Conservation (phyloP, 2,329 filamentous ascomycete species). For the Lachnum nothofagi region DNA sequence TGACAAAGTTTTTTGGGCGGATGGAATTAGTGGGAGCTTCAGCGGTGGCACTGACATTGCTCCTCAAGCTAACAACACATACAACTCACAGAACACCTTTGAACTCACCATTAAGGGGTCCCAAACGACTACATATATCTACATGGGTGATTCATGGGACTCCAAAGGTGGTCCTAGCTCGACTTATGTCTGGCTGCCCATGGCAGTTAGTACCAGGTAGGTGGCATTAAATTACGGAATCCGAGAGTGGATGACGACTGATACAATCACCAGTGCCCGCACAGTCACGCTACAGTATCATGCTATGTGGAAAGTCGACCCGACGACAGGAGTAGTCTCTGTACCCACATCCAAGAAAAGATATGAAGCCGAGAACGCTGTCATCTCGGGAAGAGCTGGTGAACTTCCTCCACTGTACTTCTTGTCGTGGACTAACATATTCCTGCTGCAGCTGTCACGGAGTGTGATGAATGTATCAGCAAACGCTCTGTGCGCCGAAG, state of each 20-base stretch:
- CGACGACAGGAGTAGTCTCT: slow-evolving; percentile 35
- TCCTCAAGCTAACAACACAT: slow-evolving; percentile 34
- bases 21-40: slow-evolving; percentile 33
- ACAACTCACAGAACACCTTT: slow-evolving; percentile 36
- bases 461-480: slow-evolving; percentile 10
- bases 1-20: slow-evolving; percentile 36
- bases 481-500: slow-evolving; percentile 15
- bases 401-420: slow-evolving; percentile 15
- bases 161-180: slow-evolving; percentile 32
- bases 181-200: slow-evolving; percentile 39
- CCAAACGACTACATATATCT: slow-evolving; percentile 34
- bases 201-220: slow-evolving; percentile 33
- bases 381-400: slow-evolving; percentile 27
- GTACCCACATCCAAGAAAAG: slow-evolving; percentile 32
- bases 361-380: slow-evolving; percentile 34
- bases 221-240: slow-evolving; percentile 3
- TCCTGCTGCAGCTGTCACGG: slow-evolving; percentile 2
- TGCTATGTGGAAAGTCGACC: slow-evolving; percentile 38
- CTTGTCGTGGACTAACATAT: background rate
- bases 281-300: slow-evolving; percentile 36
- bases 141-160: slow-evolving; percentile 38
- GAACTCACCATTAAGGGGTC: slow-evolving; percentile 34
- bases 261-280: slow-evolving; percentile 20
- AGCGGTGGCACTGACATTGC: slow-evolving; percentile 34
- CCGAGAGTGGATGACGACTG: background rate